Conservation (phyloP, 176 grass and related monocot genomes). For the Phoenix dactylifera region DNA sequence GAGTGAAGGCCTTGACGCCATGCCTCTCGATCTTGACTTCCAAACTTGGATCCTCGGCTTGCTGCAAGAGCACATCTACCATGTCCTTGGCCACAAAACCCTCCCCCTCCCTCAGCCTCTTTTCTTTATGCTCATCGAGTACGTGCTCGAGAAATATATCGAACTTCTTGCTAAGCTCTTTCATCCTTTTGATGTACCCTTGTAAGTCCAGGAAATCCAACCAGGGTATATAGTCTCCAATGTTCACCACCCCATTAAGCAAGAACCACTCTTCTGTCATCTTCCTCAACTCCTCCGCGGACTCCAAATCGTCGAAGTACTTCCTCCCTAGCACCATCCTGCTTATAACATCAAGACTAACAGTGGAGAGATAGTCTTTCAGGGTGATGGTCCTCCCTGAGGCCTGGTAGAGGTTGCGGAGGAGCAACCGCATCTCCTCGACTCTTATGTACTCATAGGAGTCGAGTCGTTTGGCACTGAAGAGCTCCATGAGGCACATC, state of each 20-base stretch:
- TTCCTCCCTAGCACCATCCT: constrained; percentile 5
- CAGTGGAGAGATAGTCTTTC: background rate
- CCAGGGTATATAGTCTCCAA: constrained; percentile 7
- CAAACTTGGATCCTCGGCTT: too few relatives aligned
- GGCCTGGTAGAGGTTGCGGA: constrained; percentile 30
- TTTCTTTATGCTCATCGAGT: constrained; percentile 1
- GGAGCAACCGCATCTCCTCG: constrained; percentile 44
- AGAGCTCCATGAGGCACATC: constrained; percentile 84
- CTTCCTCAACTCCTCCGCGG: constrained; percentile 7
- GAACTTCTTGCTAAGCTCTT: background rate
- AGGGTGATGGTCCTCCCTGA: constrained; percentile 9
- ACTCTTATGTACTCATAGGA: constrained; percentile 67
- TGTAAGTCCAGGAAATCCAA: constrained; percentile 7
- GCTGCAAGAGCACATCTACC: too few relatives aligned
- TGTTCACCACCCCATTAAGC: constrained; percentile 7
- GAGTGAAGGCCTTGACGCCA: too few relatives aligned
- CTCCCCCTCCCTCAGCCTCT: background rate
- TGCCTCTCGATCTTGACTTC: too few relatives aligned
- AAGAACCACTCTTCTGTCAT: constrained; percentile 8
- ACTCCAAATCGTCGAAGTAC: background rate
- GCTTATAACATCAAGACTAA: constrained; percentile 1
- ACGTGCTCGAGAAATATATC: background rate
- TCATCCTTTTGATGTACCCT: constrained; percentile 12
- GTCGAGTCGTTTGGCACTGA: constrained; percentile 60
- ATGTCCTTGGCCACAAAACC: too few relatives aligned